These are phyloP conservation scores for Cercophora sp. DNA, from an alignment of 495 filamentous ascomycete genomes.

Conservation along the genomic window DNA sequence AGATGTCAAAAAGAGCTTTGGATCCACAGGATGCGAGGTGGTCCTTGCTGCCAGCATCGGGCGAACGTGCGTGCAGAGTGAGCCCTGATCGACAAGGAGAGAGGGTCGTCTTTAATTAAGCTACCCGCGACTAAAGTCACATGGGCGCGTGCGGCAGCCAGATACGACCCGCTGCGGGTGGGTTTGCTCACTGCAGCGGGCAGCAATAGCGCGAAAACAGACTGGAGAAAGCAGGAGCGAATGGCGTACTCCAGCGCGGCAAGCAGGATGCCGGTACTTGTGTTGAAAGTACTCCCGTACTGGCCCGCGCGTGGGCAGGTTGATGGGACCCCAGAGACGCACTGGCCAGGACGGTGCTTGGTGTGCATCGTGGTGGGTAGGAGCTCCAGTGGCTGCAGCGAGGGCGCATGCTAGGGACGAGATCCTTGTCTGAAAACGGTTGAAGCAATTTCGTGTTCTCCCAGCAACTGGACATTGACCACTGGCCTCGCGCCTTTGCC, in stretches of 20 bases:
- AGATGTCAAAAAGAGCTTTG: too few relatives aligned
- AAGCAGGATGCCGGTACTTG: slow-evolving; percentile 27
- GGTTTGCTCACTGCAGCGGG: not conserved
- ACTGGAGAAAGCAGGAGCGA: not conserved
- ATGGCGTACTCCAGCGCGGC: slow-evolving; percentile 8
- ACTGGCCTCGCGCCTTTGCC: slow-evolving; percentile 18
- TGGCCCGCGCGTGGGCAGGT: slow-evolving; percentile 8
- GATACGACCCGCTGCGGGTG: not conserved
- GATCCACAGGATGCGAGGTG: slow-evolving; percentile 9
- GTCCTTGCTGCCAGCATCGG: slow-evolving; percentile 6
- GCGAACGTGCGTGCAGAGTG: not conserved
- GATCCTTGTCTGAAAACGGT: slow-evolving; percentile 34
- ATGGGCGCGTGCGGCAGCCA: slow-evolving; percentile 9
- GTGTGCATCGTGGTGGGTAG: slow-evolving; percentile 9
- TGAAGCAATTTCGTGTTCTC: slow-evolving; percentile 34
- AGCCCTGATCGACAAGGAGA: slow-evolving; percentile 22
- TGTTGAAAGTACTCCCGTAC: slow-evolving; percentile 21
- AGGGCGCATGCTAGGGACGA: slow-evolving; percentile 22
- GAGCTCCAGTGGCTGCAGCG: slow-evolving; percentile 28
- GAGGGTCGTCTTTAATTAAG: slow-evolving; percentile 13
- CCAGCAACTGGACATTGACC: slow-evolving; percentile 25
- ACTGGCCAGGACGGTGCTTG: slow-evolving; percentile 24
- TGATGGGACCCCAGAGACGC: slow-evolving; percentile 18
- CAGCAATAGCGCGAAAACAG: not conserved
- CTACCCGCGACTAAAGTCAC: slow-evolving; percentile 20